These are phyloP conservation scores for Cordia subcordata DNA, from an alignment of 257 asterid genomes.

Conservation along the genomic window DNA sequence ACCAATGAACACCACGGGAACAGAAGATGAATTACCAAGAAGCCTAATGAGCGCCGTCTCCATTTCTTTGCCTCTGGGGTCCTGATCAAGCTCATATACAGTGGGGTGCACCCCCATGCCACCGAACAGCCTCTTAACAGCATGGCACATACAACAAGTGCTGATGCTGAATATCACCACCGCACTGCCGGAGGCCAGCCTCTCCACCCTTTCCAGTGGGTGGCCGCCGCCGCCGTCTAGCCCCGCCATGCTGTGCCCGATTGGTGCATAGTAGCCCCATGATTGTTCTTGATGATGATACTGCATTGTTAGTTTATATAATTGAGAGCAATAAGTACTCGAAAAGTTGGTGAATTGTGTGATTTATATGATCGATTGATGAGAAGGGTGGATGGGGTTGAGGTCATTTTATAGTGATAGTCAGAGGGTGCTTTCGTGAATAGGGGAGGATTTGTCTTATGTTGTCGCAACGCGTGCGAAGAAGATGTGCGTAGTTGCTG, in stretches of 20 bases:
- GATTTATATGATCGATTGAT: no score
- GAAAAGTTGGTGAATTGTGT: slow-evolving; percentile 1
- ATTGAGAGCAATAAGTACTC: no score
- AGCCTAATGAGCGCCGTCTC: slow-evolving; percentile 35
- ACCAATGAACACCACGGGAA: slow-evolving; percentile 43
- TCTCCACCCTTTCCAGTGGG: slow-evolving; percentile 32
- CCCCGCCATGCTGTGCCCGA: slow-evolving; percentile 10
- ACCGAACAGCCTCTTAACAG: slow-evolving; percentile 38
- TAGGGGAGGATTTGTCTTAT: slow-evolving; percentile 15
- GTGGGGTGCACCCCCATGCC: slow-evolving; percentile 38
- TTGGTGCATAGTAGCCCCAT: slow-evolving; percentile 15
- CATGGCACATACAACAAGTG: slow-evolving; percentile 49
- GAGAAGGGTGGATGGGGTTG: slow-evolving; percentile 3
- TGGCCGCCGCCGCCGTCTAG: slow-evolving; percentile 10
- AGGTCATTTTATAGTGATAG: slow-evolving; percentile 9
- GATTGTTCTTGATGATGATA: slow-evolving; percentile 28
- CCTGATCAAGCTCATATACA: slow-evolving; percentile 37
- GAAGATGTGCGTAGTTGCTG: slow-evolving; percentile 18
- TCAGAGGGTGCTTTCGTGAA: slow-evolving; percentile 6
- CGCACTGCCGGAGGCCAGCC: slow-evolving; percentile 39
- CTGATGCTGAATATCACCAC: slow-evolving; percentile 43
- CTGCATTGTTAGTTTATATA: slow-evolving; percentile 33
- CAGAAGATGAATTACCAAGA: slow-evolving; percentile 25
- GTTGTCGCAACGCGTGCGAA: slow-evolving; percentile 54
- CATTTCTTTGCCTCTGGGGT: slow-evolving; percentile 32